Evolutionary conservation across 2,329 filamentous ascomycete genomes (phyloP), one percentile per base, ranked within the genome.

Genomic region (Arachnopeziza araneosa): DNA sequence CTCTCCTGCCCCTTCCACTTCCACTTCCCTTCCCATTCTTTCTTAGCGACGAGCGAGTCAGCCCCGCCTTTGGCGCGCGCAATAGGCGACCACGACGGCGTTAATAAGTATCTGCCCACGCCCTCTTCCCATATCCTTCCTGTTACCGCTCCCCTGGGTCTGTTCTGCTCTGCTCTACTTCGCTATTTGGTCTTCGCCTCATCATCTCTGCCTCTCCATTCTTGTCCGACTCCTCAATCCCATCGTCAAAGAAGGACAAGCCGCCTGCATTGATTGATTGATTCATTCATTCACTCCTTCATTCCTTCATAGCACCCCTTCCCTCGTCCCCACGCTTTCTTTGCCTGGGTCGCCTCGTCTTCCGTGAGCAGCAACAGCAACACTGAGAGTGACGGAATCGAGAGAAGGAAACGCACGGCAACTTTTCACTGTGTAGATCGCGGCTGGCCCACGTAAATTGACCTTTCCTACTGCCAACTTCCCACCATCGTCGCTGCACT

Each of bases 371-470:
- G 30, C 7, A 32, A 32, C 7, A 32, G n/a, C 17, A 19, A 55
- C 30, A 17, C 19, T n/a, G 50, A 22, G 50, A 22, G n/a, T 17
- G 21, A 52, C 6, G 50, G n/a, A 52, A 55, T 26, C 54, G 22
- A 24, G 52, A 50, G 30, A 44, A 59, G 30, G 50, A 54, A n/a
- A n/a, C 24, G 17, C 21, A 52, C 19, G 49, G 14, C 50, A n/a
- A 22, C 21, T 52, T 54, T 61, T 57, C 30, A 58, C 63, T 67
- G 63, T 61, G 57, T 68, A 59, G 62, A 58, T 63, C 63, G 61
- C 66, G 62, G 64, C 67, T 64, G 66, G 62, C 60, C 66, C 67
- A 67, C 67, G 66, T 67, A 66, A 64, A 67, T 48, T 54, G 48
- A 24, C 19, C 54, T 17, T 10, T 26, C n/a, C n/a, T 19, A 48